A percentile compares a stretch with the other conserved stretches of the same genome.
These are phyloP conservation scores for Fraxinus velutina DNA, from an alignment of 305 asterid species.

Conservation along the genomic window DNA sequence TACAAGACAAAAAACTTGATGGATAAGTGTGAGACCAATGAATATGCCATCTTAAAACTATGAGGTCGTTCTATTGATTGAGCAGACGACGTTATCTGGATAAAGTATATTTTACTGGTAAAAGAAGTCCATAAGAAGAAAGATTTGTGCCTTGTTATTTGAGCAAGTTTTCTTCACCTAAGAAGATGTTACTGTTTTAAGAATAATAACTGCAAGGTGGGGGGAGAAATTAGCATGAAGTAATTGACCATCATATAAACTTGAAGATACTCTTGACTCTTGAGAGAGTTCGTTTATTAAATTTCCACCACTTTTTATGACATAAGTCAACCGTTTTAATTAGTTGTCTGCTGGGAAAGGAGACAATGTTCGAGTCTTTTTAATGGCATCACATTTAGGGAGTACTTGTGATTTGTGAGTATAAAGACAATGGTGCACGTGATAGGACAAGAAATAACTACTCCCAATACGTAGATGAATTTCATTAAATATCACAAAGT, in stretches of 20 bases:
- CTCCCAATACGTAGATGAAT: not conserved
- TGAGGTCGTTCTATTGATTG: not conserved
- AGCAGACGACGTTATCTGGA: not conserved
- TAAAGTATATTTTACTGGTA: not conserved
- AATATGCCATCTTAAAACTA: not conserved
- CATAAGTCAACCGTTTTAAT: not conserved
- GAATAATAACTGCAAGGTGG: not conserved
- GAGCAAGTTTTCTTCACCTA: not conserved
- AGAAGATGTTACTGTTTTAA: not conserved
- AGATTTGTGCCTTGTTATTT: not conserved
- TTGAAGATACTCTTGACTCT: not conserved
- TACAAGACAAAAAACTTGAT: constrained; percentile 10
- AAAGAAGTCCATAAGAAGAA: not conserved
- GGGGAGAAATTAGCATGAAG: not conserved
- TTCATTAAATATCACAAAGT: not conserved
- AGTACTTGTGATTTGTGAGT: not conserved
- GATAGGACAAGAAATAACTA: not conserved
- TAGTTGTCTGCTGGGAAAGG: not conserved
- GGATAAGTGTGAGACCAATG: not conserved
- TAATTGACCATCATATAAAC: not conserved
- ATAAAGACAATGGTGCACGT: not conserved
- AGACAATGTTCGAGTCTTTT: not conserved
- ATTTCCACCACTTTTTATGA: not conserved
- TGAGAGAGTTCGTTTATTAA: not conserved
- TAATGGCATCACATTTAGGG: not conserved